Evolutionary conservation across 2,329 filamentous ascomycete genomes (phyloP), one percentile per base, ranked within the genome.

Genomic region (Elsinoe batatas): DNA sequence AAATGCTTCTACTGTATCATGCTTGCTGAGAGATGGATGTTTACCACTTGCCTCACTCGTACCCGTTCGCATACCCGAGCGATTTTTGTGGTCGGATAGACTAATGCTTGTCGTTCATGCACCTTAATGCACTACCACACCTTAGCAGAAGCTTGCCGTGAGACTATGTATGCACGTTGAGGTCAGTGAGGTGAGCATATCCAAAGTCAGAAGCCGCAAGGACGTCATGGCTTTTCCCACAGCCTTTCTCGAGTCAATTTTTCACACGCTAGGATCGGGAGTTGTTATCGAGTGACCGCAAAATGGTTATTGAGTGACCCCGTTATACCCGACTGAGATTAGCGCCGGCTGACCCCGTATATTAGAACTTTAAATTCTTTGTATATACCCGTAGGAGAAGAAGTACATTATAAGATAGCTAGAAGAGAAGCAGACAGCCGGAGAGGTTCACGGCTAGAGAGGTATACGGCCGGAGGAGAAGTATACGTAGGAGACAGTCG

Each of bases 191-290:
- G 12, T 3, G 20, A 35, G 17, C 30, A 20, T 35, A 30, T 20
- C 26, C 26, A 30, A 26, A 30, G 44, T 15, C n/a, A 20, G 26
- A 49, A 35, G 44, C 15, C 15, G 26, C n/a, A 5, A 33, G 26
- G 15, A 49, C 44, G 44, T 49, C 44, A 35, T 49, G 44, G 44
- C 44, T 49, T 49, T 33, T 15, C 13, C 36, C 26, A 49, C 10
- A 35, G 32, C 30, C n/a, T 49, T 49, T 33, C 17, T 11, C 13
- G 12, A 22, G 42, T 8, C 26, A 15, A 35, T 26, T n/a, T n/a
- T 38, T n/a, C 36, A n/a, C 15, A 15, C 26, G 44, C 44, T 49
- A 49, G 44, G n/a, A n/a, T n/a, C n/a, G 22, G 22, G 22, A 22
- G 5, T 22, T 22, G 22, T 22, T 22, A 22, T 22, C 22, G 22